Base-by-base conservation (phyloP, 2,329 filamentous ascomycete genomes). In the Hysterium pulicare region DNA sequence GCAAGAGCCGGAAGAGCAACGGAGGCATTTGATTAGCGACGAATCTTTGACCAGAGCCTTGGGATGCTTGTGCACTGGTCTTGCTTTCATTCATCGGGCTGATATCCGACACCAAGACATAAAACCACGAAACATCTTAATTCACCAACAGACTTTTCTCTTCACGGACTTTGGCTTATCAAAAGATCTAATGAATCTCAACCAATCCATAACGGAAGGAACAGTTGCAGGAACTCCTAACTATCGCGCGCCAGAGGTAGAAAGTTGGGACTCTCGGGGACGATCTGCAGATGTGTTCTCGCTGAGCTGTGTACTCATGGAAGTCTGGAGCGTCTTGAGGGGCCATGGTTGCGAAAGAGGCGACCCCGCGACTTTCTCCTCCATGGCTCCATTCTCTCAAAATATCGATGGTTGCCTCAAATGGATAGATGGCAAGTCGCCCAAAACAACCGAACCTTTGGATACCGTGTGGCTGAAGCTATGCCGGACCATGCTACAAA, bases 21-120 rank as follows among this genome's bases (percentile, higher is more conserved):
- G 28, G 20, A 30, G 6, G 8, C 22, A 15, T 4, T 6, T 35
- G 5, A 21, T 35, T 11, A 13, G n/a, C n/a, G 33, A 35, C n/a
- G 13, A 16, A 4, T 11, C 15, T 13, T 16, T 37, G 21, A 37
- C 31, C 11, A 23, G 20, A 20, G 22, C 22, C 4, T 37, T 42
- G 4, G 40, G 33, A 3, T 42, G 40, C 22, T 37, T 42, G 24
- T 23, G 33, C 23, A 37, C 24, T 9, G 40, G 33, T 2, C 40
- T 38, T 15, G 22, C 33, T 19, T 37, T 37, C 24, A 19, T 42
- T 9, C 40, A 42, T 31, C 15, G 17, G 10, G 15, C 4, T n/a
- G 22, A 42, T 5, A 37, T 42, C 4, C 28, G 28, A 31, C 33
- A 34, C 19, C 13, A 34, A 20, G 33, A 34, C 15, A 34, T 34